Evolutionary conservation across 1,139 yeast genomes (phyloP), one percentile per base, ranked within the genome.

Genomic region (Lodderomyces metapsilosis): DNA sequence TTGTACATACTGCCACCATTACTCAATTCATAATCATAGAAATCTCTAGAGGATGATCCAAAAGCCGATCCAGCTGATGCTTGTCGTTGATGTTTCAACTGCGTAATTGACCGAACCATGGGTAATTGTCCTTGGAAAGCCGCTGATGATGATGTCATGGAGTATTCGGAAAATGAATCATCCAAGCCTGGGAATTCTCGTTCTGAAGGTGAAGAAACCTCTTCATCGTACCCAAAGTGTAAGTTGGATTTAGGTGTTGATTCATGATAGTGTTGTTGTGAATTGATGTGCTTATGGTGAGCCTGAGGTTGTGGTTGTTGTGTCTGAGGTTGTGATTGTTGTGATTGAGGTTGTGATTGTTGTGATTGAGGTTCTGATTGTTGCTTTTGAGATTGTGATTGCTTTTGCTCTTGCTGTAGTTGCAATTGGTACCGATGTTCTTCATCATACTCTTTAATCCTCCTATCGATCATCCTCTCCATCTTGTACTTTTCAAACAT

Each of bases 401-500:
- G 22, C 5, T 31, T 22, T 13, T 39, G 30, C 22, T 34, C 25
- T 21, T 12, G 18, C 16, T 34, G 28, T 22, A n/a, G 37, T 11
- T 5, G 30, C 13, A 4, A 17, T 30, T 21, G 17, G 11, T 28
- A 27, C 9, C 37, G 38, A 13, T 24, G 38, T 27, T 40, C 37
- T 7, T 37, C 35, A 30, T 41, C 32, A 31, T 31, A 20, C 32
- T 45, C 43, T 39, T 49, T 44, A 17, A 50, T 41, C 23, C 46
- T 37, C 35, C 41, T 49, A 39, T 59, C 62, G 38, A 54, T 59
- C 15, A 61, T 57, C 36, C 57, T 61, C 41, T 72, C 76, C 34
- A 68, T 49, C 49, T 70, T 71, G 52, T 64, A 71, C 1, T 66
- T 71, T 34, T 78, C 81, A 56, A 78, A 79, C 84, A 80, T 80